phyloP scores from a whole-genome alignment of 306 rosid genomes.

The Medicago ruthenica region DNA sequence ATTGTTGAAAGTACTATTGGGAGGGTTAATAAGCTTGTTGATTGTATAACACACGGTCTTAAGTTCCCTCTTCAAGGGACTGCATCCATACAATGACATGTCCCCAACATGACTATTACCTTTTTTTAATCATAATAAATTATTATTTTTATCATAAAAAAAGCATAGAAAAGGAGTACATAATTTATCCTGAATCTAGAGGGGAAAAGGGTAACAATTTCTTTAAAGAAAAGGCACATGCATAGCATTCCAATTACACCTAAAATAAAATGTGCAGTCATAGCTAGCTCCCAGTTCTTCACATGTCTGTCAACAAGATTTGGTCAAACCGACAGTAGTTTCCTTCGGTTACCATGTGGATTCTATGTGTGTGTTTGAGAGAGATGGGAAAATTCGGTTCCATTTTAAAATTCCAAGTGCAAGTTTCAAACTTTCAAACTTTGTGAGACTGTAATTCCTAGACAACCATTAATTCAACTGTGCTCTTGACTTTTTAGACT shows the following conservation, averaged over 20 bases:
- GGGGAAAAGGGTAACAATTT: conserved; percentile 17
- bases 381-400: conserved; percentile 42
- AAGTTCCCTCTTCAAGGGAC: too few relatives aligned
- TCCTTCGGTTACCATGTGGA: conserved; percentile 64
- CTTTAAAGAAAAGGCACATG: conserved; percentile 63
- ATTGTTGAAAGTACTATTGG: too few relatives aligned
- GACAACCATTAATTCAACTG: conserved; percentile 41
- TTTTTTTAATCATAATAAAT: too few relatives aligned
- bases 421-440: conserved; percentile 32
- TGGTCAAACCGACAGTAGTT: conserved; percentile 52
- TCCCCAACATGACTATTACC: too few relatives aligned
- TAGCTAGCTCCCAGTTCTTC: conserved; percentile 52
- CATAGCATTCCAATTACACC: conserved; percentile 61
- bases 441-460: conserved; percentile 55
- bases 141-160: too few relatives aligned
- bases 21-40: too few relatives aligned
- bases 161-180: too few relatives aligned
- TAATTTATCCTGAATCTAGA: not conserved
- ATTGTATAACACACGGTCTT: too few relatives aligned
- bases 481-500: conserved; percentile 53
- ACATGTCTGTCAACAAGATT: conserved; percentile 71
- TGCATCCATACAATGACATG: too few relatives aligned
- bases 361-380: conserved; percentile 28
- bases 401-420: conserved; percentile 47
- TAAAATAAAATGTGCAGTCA: conserved; percentile 49